phyloP scores from a whole-genome alignment of 192 early-diverging fungal species.

The Coemansia sp. region DNA sequence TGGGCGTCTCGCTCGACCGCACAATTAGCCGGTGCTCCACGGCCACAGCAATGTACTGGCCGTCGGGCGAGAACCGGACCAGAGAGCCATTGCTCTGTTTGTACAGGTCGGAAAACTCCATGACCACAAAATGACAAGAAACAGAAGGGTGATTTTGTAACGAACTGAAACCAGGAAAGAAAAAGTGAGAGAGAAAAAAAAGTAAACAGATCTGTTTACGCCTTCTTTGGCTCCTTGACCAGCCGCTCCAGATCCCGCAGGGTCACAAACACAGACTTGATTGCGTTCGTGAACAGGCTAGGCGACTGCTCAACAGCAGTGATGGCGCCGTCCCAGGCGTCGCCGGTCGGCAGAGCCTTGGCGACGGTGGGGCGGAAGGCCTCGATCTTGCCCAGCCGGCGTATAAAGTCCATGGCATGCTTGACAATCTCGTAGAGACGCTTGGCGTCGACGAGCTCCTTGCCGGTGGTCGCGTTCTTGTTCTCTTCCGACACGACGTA shows the following conservation, averaged over 20 bases:
- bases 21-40: conserved; percentile 47
- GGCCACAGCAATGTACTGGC: conserved; percentile 28
- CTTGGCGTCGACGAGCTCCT: conserved; percentile 15
- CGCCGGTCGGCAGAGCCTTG: conserved; percentile 1
- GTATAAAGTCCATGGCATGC: conserved; percentile 4
- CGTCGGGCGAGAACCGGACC: conserved; percentile 40
- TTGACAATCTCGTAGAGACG: conserved; percentile 33
- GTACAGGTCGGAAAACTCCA: conserved; percentile 48
- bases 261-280: conserved; percentile 3
- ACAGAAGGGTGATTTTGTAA: background rate
- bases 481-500: conserved; percentile 22
- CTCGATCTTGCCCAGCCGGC: conserved; percentile 4
- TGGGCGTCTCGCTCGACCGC: conserved; percentile 34
- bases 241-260: background rate
- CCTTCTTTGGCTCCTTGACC: no score
- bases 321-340: conserved; percentile 17
- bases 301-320: conserved; percentile 6
- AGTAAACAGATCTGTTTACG: no score
- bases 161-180: background rate
- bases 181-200: no score
- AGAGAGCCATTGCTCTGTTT: conserved; percentile 41
- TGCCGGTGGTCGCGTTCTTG: conserved; percentile 3
- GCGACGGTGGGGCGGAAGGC: conserved; percentile 2
- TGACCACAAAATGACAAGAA: conserved; percentile 1
- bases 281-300: conserved; percentile 11